Percentiles rank a stretch among this genome's conserved stretches.
Conservation (phyloP, 202 grass and related monocot genomes). For the Setaria italica region DNA sequence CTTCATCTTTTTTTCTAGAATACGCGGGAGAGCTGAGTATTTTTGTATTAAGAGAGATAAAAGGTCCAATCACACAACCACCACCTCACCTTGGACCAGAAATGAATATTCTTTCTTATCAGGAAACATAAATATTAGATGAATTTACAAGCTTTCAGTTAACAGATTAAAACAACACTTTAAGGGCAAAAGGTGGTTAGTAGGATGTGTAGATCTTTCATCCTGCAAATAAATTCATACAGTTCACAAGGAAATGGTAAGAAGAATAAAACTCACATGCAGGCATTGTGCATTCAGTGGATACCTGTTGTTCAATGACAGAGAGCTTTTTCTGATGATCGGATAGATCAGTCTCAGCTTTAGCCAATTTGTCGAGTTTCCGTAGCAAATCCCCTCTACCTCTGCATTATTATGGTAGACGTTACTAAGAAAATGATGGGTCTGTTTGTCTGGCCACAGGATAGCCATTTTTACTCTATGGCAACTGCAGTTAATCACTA, state of each 20-base stretch:
- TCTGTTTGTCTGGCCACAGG: slow-evolving; percentile 11
- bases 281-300: background rate
- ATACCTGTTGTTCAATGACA: slow-evolving; percentile 79
- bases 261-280: background rate
- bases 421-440: slow-evolving; percentile 23
- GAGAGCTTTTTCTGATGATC: slow-evolving; percentile 60
- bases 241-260: slow-evolving; percentile 6
- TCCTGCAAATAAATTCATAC: slow-evolving; percentile 16
- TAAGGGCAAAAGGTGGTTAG: slow-evolving; percentile 23
- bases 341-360: slow-evolving; percentile 75
- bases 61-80: too few species aligned
- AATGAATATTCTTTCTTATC: too few species aligned
- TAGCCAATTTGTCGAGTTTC: slow-evolving; percentile 74
- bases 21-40: too few species aligned
- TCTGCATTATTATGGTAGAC: slow-evolving; percentile 54
- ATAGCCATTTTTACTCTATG: slow-evolving; percentile 14
- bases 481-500: slow-evolving; percentile 30
- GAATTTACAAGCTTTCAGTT: slow-evolving; percentile 9
- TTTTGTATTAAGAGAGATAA: too few species aligned
- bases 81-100: too few species aligned
- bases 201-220: background rate
- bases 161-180: slow-evolving; percentile 13
- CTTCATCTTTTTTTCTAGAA: background rate
- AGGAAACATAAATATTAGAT: background rate
- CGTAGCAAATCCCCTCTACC: slow-evolving; percentile 68